A percentile compares a stretch with the other conserved stretches of the same genome.
These are phyloP conservation scores for Erythrophleum ivorense DNA, from an alignment of 331 rosid genomes.

Conservation along the genomic window DNA sequence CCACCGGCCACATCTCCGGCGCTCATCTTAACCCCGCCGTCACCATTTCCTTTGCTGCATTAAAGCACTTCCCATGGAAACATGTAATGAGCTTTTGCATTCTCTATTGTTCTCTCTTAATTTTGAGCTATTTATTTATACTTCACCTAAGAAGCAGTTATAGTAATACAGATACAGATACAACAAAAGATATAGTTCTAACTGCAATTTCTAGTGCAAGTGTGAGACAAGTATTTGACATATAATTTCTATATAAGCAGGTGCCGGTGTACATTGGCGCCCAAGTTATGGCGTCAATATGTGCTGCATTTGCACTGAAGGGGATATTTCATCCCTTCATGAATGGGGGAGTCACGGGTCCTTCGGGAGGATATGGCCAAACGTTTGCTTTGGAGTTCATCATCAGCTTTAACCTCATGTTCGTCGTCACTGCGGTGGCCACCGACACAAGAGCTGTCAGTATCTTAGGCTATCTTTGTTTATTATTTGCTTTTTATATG, in stretches of 20 bases:
- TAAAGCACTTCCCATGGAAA: slow-evolving; percentile 90
- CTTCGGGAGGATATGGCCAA: slow-evolving; percentile 68
- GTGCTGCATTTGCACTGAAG: slow-evolving; percentile 77
- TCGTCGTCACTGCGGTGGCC: slow-evolving; percentile 89
- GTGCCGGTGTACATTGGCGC: slow-evolving; percentile 86
- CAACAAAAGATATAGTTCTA: too few relatives aligned
- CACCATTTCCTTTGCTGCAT: slow-evolving; percentile 89
- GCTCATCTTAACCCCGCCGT: slow-evolving; percentile 91
- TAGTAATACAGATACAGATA: not conserved
- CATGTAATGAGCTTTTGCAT: slow-evolving; percentile 43
- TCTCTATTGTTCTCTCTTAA: too few relatives aligned
- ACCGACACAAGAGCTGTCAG: slow-evolving; percentile 90
- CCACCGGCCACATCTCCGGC: slow-evolving; percentile 91
- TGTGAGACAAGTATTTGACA: not conserved
- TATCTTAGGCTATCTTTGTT: not conserved
- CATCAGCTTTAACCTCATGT: slow-evolving; percentile 89
- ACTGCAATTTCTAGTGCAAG: too few relatives aligned
- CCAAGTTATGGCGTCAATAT: slow-evolving; percentile 70
- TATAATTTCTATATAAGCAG: slow-evolving; percentile 38
- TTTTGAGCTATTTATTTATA: too few relatives aligned
- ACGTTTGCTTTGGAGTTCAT: slow-evolving; percentile 83
- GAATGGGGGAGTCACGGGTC: slow-evolving; percentile 90
- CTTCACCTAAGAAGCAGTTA: too few relatives aligned
- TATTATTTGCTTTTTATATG: not conserved
- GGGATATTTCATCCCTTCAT: slow-evolving; percentile 73